Percentiles rank a stretch among this genome's conserved stretches.
Evolutionary conservation across 2,329 filamentous ascomycete species (phyloP).

Genomic region (Zymoseptoria tritici): DNA sequence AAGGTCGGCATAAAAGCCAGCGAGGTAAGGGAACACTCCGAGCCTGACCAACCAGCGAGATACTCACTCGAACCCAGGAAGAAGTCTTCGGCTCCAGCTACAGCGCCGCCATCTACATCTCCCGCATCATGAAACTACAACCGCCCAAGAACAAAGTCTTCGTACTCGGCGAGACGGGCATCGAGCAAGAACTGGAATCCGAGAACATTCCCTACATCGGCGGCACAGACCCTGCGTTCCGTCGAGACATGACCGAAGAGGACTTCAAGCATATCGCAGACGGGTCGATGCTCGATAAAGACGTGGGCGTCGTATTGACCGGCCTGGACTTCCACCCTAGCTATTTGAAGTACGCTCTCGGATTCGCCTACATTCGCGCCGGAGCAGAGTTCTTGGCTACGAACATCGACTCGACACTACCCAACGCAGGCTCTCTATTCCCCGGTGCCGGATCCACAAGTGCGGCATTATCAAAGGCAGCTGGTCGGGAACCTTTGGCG

Average conservation of each 20-base stretch:
- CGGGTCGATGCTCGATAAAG: conserved; percentile 70
- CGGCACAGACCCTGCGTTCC: conserved; percentile 71
- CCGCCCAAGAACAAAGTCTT: conserved; percentile 85
- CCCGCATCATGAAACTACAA: conserved; percentile 76
- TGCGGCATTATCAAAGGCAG: conserved; percentile 62
- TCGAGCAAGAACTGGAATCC: conserved; percentile 77
- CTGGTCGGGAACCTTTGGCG: conserved; percentile 60
- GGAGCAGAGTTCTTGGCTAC: conserved; percentile 87
- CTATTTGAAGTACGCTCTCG: conserved; percentile 83
- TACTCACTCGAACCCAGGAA: conserved; percentile 45
- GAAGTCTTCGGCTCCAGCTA: conserved; percentile 96
- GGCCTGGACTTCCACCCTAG: conserved; percentile 93
- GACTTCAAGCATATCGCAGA: conserved; percentile 72
- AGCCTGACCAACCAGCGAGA: background rate
- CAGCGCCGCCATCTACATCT: conserved; percentile 91
- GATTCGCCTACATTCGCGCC: conserved; percentile 74
- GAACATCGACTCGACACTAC: conserved; percentile 85
- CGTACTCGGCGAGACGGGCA: conserved; percentile 82
- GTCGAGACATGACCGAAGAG: conserved; percentile 68
- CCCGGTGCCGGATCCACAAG: conserved; percentile 82
- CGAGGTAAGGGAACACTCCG: conserved; percentile 40
- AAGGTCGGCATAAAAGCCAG: conserved; percentile 69
- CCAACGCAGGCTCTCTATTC: conserved; percentile 74
- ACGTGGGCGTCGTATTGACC: conserved; percentile 81
- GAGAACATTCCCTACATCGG: conserved; percentile 77